These are phyloP conservation scores for Hippophae rhamnoides DNA, from an alignment of 306 rosid species.

Conservation along the genomic window DNA sequence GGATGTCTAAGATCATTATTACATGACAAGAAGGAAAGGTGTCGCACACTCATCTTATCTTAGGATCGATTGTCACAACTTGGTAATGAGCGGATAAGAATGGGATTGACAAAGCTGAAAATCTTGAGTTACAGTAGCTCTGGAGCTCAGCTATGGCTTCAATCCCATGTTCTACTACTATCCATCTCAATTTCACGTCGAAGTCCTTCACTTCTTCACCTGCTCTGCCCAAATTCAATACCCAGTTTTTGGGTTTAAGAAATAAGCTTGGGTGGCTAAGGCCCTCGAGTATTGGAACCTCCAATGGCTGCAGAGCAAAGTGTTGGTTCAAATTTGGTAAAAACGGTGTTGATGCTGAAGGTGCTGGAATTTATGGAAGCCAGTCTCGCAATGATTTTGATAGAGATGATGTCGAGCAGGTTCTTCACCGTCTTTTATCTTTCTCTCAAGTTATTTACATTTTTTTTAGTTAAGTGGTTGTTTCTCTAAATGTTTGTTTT, in stretches of 20 bases:
- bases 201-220: slow-evolving; percentile 23
- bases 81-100: slow-evolving; percentile 42
- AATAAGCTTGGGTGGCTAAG: slow-evolving; percentile 29
- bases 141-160: slow-evolving; percentile 60
- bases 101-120: slow-evolving; percentile 6
- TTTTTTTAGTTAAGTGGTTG: neutral
- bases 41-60: slow-evolving; percentile 2
- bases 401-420: slow-evolving; percentile 95
- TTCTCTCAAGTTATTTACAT: neutral
- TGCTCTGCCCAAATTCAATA: slow-evolving; percentile 26
- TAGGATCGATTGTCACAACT: slow-evolving; percentile 3
- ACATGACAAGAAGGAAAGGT: neutral
- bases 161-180: slow-evolving; percentile 32
- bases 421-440: slow-evolving; percentile 17
- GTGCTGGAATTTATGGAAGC: slow-evolving; percentile 96
- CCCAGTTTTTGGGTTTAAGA: slow-evolving; percentile 43
- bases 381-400: slow-evolving; percentile 83
- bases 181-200: slow-evolving; percentile 33
- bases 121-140: neutral
- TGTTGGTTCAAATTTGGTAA: slow-evolving; percentile 91
- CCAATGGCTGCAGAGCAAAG: slow-evolving; percentile 61
- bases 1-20: neutral
- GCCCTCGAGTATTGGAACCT: slow-evolving; percentile 53
- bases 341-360: slow-evolving; percentile 85
- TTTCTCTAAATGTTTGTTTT: too few relatives aligned